Base-by-base conservation (phyloP, 768 basidiomycete genomes). In the Dictyophora rubrovolvata region DNA sequence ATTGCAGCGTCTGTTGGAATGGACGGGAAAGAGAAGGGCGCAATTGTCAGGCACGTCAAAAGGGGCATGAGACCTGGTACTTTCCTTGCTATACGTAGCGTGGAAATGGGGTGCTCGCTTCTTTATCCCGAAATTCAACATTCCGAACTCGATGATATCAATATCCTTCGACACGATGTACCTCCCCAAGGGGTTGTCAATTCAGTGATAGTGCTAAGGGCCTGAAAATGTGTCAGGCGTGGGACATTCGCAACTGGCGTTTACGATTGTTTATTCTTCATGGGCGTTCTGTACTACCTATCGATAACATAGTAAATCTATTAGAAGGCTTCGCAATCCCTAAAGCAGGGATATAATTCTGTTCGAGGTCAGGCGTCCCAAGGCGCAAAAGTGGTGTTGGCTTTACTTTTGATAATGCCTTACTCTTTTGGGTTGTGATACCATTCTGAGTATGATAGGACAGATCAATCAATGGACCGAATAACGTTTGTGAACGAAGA, bases 221-320 rank as follows among this genome's bases (percentile, higher is more conserved):
- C 34, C 22, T 56, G 46, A 47, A 20, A 16, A 28, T 21, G 28
- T 23, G 37, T 53, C n/a, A n/a, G 50, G 14, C n/a, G 21, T 12
- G 4, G 18, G 21, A 22, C 11, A 22, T 34, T 51, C 4, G 14
- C 11, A 51, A 4, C 4, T 14, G 18, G 20, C 11, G 11, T 22
- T 51, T 12, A 22, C 50, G 4, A 51, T 51, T 22, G 18, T 22
- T 22, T 18, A 51, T 48, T 33, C 11, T 34, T 37, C 47, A 59
- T 35, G 49, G 28, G 35, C 23, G 18, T 59, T 34, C 28, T 47
- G 63, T 55, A 48, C 59, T 61, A n/a, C 80, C 84, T 59, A 87
- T 75, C 59, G 89, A 75, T 50, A 92, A 71, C 66, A 90, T 73
- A 16, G 87, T 87, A 70, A 92, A 89, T 59, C 89, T 77, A 48